These are phyloP conservation scores for Cyberlindnera saturnus DNA, from an alignment of 805 yeast species.

Conservation along the genomic window DNA sequence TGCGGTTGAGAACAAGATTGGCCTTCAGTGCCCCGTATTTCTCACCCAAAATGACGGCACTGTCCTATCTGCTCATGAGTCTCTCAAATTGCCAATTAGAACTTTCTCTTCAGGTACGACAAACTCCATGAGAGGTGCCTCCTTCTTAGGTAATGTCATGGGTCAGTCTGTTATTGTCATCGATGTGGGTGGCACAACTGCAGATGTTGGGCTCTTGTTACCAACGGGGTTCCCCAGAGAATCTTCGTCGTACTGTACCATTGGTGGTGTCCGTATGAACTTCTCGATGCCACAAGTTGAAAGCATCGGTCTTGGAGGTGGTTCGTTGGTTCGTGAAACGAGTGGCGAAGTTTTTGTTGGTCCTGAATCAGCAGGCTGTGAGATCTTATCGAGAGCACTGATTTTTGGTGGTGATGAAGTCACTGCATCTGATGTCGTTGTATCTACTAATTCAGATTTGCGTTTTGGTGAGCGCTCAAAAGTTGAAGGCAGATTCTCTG, in stretches of 20 bases:
- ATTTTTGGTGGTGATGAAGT: conserved; percentile 37
- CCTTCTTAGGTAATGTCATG: conserved; percentile 31
- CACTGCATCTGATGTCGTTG: conserved; percentile 36
- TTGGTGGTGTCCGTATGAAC: conserved; percentile 45
- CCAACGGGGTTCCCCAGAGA: conserved; percentile 44
- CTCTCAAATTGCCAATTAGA: conserved; percentile 35
- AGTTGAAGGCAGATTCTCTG: conserved; percentile 8
- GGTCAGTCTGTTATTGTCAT: conserved; percentile 32
- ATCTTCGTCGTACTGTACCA: conserved; percentile 34
- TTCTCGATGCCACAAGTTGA: conserved; percentile 47
- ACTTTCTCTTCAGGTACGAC: conserved; percentile 47
- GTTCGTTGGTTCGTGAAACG: conserved; percentile 34
- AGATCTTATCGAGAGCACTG: conserved; percentile 25
- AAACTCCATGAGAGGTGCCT: conserved; percentile 42
- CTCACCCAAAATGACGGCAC: conserved; percentile 47
- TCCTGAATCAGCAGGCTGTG: conserved; percentile 43
- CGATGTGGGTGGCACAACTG: conserved; percentile 47
- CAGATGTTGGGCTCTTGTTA: conserved; percentile 42
- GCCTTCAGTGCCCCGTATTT: conserved; percentile 33
- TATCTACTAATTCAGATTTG: conserved; percentile 14
- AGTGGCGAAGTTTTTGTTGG: conserved; percentile 31
- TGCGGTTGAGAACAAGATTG: conserved; percentile 29
- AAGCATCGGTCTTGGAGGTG: conserved; percentile 46
- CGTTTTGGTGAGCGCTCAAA: conserved; percentile 3
- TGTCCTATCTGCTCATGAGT: conserved; percentile 34